Evolutionary conservation across 331 rosid species (phyloP), one percentile per base, ranked within the genome.

Genomic region (Quercus lobata): DNA sequence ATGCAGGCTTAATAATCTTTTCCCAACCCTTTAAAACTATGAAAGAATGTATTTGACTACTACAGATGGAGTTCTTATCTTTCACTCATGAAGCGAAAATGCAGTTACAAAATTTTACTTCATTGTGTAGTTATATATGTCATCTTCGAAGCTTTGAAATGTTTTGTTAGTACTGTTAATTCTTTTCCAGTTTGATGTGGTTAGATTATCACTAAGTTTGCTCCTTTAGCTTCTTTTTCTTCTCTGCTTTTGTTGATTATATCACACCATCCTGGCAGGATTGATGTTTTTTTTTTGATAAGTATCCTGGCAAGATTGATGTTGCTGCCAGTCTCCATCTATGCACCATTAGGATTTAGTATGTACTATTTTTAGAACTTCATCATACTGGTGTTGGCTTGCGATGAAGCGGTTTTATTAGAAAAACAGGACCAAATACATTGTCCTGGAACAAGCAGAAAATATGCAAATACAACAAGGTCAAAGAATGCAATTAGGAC

Each of bases 231-330:
- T 22, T 22, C 1, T 22, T 22, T 3, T 14, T 49, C 54, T 49
- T 14, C 54, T 3, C 54, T 49, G 54, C 5, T 49, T 49, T 11
- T 49, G 18, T 3, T 12, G 54, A 49, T 3, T 49, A 49, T 49
- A 49, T 49, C 54, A 49, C 18, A 49, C 54, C 54, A 63, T 86
- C 90, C 91, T 1, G 96, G 93, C 22, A 87, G 78, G 78, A 88
- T 90, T 83, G 95, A 91, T 76, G 82, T 86, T 76, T n/a, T n/a
- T n/a, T n/a, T n/a, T n/a, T n/a, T n/a, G n/a, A n/a, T n/a, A n/a
- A n/a, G n/a, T n/a, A 63, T 86, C 90, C 91, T 1, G 96, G 93
- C 22, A 87, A 79, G 78, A 88, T 90, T 83, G 95, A 91, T 76
- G 82, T 86, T 76, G 91, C 90, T 14, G 91, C 91, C 49, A 89